Base-by-base conservation (phyloP, 73 alveolate genomes). In the Paramecium biaurelia region DNA sequence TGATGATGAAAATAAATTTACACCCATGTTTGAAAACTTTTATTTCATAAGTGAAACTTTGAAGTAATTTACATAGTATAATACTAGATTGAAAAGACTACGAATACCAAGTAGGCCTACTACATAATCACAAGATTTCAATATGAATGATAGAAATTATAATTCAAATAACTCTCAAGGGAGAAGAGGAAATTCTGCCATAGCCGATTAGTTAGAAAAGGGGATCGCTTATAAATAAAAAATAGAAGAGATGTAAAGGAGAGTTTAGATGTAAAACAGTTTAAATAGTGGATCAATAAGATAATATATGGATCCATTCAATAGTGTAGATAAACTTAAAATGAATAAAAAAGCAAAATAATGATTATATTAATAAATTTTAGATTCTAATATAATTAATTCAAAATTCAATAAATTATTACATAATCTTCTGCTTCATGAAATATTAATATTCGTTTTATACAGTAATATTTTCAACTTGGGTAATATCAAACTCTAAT, bases 21-120 rank as follows among this genome's bases (percentile, higher is more conserved):
- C 45, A 23, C 49, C 90, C 1, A 79, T 79, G 70, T 79, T 79
- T 79, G 90, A 79, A 34, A 79, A 79, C 15, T 79, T 79, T 63
- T 79, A 79, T 79, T 79, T 79, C 24, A 45, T 79, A 8, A 45
- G 90, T 38, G 90, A 79, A 18, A 79, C 35, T 43, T 47, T 79
- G 30, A 79, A 79, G 74, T 79, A 72, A 53, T 18, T 53, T 15
- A 23, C 0, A 12, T 26, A 63, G 2, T 63, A 11, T 63, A 11
- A 2, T 63, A 2, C 6, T 30, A 63, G 84, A 63, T 63, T 63
- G 45, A 63, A 63, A 26, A 26, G 84, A 63, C 28, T 63, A 14
- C 49, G 84, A 30, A 63, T 63, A 9, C 84, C 84, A 12, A 63
- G 84, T 30, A 63, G 84, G 12, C 84, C 84, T 0, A 63, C 41